Conservation (phyloP, 2,329 filamentous ascomycete genomes). For the Penicillium sp. region DNA sequence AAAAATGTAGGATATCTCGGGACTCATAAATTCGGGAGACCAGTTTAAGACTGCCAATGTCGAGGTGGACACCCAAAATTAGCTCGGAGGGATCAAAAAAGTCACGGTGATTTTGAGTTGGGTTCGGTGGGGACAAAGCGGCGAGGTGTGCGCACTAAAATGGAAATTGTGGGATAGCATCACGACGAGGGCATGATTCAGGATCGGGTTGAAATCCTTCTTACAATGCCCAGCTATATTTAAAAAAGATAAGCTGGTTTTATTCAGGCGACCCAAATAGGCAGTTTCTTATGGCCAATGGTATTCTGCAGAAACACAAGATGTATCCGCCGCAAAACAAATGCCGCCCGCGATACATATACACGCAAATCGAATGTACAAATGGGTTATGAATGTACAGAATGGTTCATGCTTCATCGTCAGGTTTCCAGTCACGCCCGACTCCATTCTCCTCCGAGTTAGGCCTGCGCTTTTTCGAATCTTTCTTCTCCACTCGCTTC, state of each 20-base stretch:
- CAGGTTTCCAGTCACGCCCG: conserved; percentile 16
- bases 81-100: background rate
- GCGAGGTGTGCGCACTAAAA: background rate
- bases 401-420: background rate
- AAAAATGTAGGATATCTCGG: background rate
- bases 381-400: background rate
- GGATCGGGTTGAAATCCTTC: too few relatives aligned
- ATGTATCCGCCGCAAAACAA: background rate
- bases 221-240: too few relatives aligned
- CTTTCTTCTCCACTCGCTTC: conserved; percentile 28
- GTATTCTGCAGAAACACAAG: background rate
- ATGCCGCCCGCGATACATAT: background rate
- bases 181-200: too few relatives aligned
- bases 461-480: conserved; percentile 17
- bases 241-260: too few relatives aligned
- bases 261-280: background rate
- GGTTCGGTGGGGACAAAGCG: background rate
- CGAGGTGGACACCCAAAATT: background rate
- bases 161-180: background rate
- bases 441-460: conserved; percentile 18
- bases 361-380: background rate
- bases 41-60: background rate
- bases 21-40: background rate
- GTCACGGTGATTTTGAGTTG: background rate
- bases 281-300: background rate